Conservation (phyloP, 2,329 filamentous ascomycete species). For the Exophiala mesophila region DNA sequence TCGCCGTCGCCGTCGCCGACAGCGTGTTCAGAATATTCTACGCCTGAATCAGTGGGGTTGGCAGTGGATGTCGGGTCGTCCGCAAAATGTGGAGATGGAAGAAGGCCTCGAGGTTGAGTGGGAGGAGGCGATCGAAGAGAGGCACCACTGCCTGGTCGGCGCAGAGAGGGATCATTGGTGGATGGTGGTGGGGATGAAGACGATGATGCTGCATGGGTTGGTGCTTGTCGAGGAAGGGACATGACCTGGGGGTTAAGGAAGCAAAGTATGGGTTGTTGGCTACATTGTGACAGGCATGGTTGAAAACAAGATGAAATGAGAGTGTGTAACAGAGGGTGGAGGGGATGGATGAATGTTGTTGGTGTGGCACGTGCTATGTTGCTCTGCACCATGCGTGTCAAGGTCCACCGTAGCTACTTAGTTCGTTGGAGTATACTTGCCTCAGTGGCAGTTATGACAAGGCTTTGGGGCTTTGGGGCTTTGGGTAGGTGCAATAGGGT, state of each 20-base stretch:
- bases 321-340: no score
- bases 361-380: no score
- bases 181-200: slow-evolving; percentile 15
- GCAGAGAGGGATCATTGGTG: slow-evolving; percentile 24
- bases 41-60: slow-evolving; percentile 8
- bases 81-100: slow-evolving; percentile 24
- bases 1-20: slow-evolving; percentile 14
- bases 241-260: slow-evolving; percentile 6
- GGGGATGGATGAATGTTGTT: no score
- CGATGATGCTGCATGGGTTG: slow-evolving; percentile 16
- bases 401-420: no score
- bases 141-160: slow-evolving; percentile 14
- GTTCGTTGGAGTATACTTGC: no score
- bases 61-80: slow-evolving; percentile 17
- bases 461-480: no score
- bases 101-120: slow-evolving; percentile 13
- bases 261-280: not conserved
- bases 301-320: no score
- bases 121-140: slow-evolving; percentile 8
- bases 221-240: slow-evolving; percentile 21
- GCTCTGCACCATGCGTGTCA: no score
- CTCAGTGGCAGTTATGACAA: no score
- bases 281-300: slow-evolving; percentile 2
- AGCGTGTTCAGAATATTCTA: slow-evolving; percentile 18
- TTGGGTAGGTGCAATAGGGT: no score